Evolutionary conservation across 1,284 basidiomycete genomes (phyloP).

Genomic region (Tilletia horrida): DNA sequence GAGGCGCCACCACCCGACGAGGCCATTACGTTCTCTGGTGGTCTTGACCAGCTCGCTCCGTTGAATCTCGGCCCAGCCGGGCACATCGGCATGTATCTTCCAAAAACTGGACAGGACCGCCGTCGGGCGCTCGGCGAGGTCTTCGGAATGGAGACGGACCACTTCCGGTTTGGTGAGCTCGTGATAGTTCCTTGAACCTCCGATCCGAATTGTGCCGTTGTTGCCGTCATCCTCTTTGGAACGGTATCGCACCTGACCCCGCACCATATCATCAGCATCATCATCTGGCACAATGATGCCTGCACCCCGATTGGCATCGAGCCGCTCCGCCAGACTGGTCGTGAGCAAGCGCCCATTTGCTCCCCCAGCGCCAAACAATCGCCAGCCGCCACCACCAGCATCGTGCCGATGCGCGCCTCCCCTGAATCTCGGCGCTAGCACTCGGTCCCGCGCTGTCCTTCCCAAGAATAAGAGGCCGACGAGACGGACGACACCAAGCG

Average conservation of each 20-base stretch:
- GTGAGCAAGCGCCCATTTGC: conserved; percentile 29
- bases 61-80: conserved; percentile 38
- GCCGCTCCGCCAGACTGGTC: conserved; percentile 33
- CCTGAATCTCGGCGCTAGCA: conserved; percentile 32
- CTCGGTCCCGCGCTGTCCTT: conserved; percentile 31
- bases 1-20: conserved; percentile 45
- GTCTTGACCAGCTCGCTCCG: conserved; percentile 25
- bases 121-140: conserved; percentile 29
- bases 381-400: conserved; percentile 35
- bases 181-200: neutral
- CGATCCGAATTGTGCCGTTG: neutral
- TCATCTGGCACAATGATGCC: conserved; percentile 19
- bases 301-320: conserved; percentile 36
- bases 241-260: no score
- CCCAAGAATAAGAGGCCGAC: conserved; percentile 30
- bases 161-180: neutral
- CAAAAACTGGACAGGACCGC: conserved; percentile 42
- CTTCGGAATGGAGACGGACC: neutral
- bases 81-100: conserved; percentile 35
- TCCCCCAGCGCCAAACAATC: conserved; percentile 32
- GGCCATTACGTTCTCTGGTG: conserved; percentile 26
- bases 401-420: conserved; percentile 29
- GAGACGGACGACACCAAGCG: conserved; percentile 32
- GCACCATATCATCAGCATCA: neutral
- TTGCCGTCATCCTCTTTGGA: neutral